Conservation (phyloP, 495 filamentous ascomycete genomes). For the Cercophora newfieldiana region DNA sequence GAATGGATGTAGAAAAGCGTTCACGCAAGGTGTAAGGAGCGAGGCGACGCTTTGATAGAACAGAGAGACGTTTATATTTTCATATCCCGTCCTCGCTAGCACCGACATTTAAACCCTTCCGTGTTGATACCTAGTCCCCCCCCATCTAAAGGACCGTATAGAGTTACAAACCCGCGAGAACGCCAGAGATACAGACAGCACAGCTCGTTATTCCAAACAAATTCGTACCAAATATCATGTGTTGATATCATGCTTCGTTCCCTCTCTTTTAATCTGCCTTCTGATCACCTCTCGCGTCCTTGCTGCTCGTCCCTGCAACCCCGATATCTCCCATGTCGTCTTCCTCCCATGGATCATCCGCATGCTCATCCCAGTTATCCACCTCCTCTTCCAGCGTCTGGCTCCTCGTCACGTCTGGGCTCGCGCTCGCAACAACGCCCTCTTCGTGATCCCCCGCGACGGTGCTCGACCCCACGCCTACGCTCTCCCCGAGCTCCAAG, state of each 20-base stretch:
- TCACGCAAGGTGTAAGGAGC: not conserved
- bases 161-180: constrained; percentile 6
- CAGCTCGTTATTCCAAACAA: constrained; percentile 6
- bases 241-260: not conserved
- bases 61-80: not conserved
- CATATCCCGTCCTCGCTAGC: not conserved
- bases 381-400: constrained; percentile 67
- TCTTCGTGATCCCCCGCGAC: constrained; percentile 35
- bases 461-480: constrained; percentile 41
- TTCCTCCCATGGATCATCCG: constrained; percentile 71
- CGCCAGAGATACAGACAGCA: constrained; percentile 4
- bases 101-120: not conserved
- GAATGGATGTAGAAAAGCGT: no score
- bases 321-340: constrained; percentile 53
- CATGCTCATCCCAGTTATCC: constrained; percentile 84
- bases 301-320: constrained; percentile 16
- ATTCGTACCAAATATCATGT: not conserved
- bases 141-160: constrained; percentile 17
- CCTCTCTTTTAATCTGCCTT: constrained; percentile 18
- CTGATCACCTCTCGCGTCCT: constrained; percentile 43
- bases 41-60: not conserved
- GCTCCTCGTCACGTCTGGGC: constrained; percentile 24
- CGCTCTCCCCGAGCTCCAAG: constrained; percentile 57
- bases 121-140: not conserved
- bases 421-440: constrained; percentile 39